phyloP scores from a whole-genome alignment of 2,329 filamentous ascomycete genomes.

The Paracorniculantispora psalliotae region DNA sequence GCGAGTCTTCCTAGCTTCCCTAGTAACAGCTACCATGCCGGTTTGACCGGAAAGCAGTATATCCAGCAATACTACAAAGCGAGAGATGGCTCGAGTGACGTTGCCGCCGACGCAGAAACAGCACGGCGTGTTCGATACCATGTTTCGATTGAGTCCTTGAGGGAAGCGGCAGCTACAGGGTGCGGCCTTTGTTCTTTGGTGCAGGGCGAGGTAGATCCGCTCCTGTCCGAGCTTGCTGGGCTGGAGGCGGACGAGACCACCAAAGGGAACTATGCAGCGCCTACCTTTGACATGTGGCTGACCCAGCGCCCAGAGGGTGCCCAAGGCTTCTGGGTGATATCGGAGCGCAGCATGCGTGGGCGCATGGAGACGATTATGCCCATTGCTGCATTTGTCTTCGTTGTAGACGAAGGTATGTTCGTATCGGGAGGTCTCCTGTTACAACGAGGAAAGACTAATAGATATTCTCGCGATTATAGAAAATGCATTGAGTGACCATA shows the following conservation, averaged over 20 bases:
- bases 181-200: conserved; percentile 2
- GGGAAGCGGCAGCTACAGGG: not conserved
- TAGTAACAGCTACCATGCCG: not conserved
- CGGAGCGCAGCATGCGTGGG: not conserved
- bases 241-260: not conserved
- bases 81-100: not conserved
- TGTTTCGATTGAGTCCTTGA: not conserved
- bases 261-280: not conserved
- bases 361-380: not conserved
- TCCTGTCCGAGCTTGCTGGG: not conserved
- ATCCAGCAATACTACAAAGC: not conserved
- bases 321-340: conserved; percentile 4
- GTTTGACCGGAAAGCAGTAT: not conserved
- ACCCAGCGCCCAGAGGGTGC: not conserved
- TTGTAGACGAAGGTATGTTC: not conserved
- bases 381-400: conserved; percentile 2
- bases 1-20: not conserved
- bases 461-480: not conserved
- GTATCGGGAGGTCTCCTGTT: no score
- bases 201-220: not conserved
- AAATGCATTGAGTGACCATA: not conserved
- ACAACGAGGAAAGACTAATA: not conserved
- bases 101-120: not conserved
- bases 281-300: conserved; percentile 9
- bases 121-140: not conserved